Conservation (phyloP, 1,284 basidiomycete species). For the Volvariella volvacea region DNA sequence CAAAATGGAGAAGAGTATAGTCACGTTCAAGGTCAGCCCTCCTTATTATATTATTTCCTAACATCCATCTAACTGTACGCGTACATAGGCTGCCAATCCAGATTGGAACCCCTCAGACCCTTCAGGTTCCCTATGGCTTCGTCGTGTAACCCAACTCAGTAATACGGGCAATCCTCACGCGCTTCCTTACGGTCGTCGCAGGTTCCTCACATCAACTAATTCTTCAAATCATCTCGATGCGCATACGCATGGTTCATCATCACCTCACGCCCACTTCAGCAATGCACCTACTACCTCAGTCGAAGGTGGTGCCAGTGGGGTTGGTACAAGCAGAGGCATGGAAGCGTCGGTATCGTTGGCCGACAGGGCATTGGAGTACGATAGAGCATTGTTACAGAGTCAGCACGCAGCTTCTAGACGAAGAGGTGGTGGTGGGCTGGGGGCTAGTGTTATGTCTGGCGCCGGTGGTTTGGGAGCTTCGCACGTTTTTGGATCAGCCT, state of each 20-base stretch:
- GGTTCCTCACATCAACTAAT: constrained; percentile 1
- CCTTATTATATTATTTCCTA: too few relatives aligned
- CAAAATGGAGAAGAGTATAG: constrained; percentile 98
- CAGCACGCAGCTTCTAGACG: constrained; percentile 49
- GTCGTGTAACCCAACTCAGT: constrained; percentile 60
- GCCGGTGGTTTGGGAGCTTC: constrained; percentile 36
- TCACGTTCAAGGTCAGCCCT: constrained; percentile 79
- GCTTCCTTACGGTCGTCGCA: background rate
- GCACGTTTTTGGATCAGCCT: background rate
- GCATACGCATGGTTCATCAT: too few relatives aligned
- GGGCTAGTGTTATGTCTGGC: constrained; percentile 34
- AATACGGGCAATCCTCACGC: constrained; percentile 4
- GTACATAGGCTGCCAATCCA: constrained; percentile 78
- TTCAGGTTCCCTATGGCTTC: constrained; percentile 79
- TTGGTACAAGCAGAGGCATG: constrained; percentile 23
- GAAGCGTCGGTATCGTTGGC: constrained; percentile 19
- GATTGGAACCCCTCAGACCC: constrained; percentile 91
- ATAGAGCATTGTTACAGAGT: constrained; percentile 66
- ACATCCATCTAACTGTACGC: too few relatives aligned
- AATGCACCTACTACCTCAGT: constrained; percentile 10
- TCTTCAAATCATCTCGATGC: constrained; percentile 6
- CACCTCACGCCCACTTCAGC: background rate
- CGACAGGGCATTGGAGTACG: constrained; percentile 64
- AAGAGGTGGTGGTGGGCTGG: constrained; percentile 28
- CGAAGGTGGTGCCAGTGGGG: constrained; percentile 25